phyloP scores from a whole-genome alignment of 768 basidiomycete species.

The Lyophyllum decastes region DNA sequence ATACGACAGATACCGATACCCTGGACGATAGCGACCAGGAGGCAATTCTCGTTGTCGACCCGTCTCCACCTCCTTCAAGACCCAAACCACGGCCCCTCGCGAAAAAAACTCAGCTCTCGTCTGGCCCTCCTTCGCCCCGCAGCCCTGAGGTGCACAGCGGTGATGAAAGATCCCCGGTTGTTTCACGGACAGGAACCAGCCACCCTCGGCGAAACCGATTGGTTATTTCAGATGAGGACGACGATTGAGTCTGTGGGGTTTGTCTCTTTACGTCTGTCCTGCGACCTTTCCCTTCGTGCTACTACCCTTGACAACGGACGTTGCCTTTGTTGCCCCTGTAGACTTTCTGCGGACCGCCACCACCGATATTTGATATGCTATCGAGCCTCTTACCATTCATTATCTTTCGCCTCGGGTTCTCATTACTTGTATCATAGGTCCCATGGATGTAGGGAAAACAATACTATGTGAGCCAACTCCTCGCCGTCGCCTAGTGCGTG shows the following conservation, averaged over 20 bases:
- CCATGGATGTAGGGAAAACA: not conserved
- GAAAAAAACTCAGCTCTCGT: conserved; percentile 2
- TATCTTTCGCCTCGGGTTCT: not conserved
- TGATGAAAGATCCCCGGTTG: conserved; percentile 5
- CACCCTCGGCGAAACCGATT: conserved; percentile 27
- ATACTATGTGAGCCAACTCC: not conserved
- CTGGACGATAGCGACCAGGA: conserved; percentile 24
- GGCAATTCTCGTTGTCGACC: not conserved
- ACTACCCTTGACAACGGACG: not conserved
- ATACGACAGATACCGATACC: conserved; percentile 18
- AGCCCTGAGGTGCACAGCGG: not conserved
- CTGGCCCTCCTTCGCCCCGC: not conserved
- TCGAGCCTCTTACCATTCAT: not conserved
- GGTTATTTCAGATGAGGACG: conserved; percentile 35
- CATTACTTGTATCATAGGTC: not conserved
- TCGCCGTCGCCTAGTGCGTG: not conserved
- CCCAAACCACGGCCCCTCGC: conserved; percentile 38
- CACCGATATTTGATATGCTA: not conserved
- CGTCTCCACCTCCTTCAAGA: conserved; percentile 37
- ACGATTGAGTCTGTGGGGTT: conserved; percentile 9
- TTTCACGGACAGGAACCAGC: conserved; percentile 7
- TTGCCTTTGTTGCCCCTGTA: not conserved
- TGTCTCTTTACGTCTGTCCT: not conserved
- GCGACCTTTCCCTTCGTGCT: not conserved
- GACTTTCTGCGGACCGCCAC: not conserved